Base-by-base conservation (phyloP, 176 grass and related monocot species). In the Melocanna baccifera region DNA sequence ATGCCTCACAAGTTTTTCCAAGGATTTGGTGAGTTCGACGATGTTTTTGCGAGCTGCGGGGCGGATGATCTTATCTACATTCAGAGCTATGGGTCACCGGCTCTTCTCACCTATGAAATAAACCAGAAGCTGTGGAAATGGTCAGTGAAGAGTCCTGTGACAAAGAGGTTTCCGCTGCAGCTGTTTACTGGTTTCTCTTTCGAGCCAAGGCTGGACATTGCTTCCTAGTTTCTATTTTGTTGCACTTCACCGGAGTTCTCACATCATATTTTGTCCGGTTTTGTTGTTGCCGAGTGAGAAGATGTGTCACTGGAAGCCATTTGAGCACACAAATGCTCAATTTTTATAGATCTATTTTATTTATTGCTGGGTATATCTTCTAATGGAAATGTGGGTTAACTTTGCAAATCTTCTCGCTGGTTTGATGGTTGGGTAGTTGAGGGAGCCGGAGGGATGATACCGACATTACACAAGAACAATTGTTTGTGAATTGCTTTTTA, bases 1-100 rank as follows among this genome's bases (percentile, higher is more conserved):
- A 97, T 97, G 94, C 94, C 94, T 76, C 90, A 90, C 62, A 97
- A 89, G 72, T 94, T 91, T 73, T 97, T 97, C 68, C 94, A 97
- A 68, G 94, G 94, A 75, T 97, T 97, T 82, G 94, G 92, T 0
- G 94, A 97, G 83, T 90, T 97, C 1, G 92, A 97, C 8, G 94
- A 97, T 36, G 88, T 97, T 71, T 97, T 97, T 86, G 90, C 90
- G 1, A 97, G 94, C 81, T 89, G 90, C 3, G 94, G 94, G 39
- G 75, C 88, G 6, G 94, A 91, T 78, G 92, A 86, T 84, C 78
- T 97, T 56, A 94, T 97, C 75, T 97, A 92, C 77, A 97, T 94
- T 25, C 94, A 97, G 80, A 97, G 94, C 72, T 97, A 94, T 58
- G 94, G 92, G 20, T 97, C 94, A 20, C 89, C 94, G 0, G 83